Percentiles rank a stretch among this genome's conserved stretches.
phyloP scores from a whole-genome alignment of 768 basidiomycete species.

The Saitozyma podzolica region DNA sequence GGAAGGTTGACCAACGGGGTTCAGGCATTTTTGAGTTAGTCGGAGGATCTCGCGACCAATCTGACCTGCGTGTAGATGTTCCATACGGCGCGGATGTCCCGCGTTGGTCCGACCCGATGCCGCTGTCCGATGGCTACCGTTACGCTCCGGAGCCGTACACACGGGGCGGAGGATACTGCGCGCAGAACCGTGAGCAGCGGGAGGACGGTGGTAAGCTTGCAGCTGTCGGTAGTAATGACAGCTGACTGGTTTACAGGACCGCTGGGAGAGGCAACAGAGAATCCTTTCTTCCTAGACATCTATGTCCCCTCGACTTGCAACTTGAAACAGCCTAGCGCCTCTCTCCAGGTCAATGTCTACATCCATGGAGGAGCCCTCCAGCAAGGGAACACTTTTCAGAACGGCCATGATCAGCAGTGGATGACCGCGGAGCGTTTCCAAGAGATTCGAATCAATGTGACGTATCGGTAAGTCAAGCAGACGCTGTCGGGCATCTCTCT shows the following conservation, averaged over 20 bases:
- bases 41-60: background rate
- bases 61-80: constrained; percentile 58
- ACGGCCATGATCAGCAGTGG: constrained; percentile 66
- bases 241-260: constrained; percentile 65
- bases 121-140: constrained; percentile 60
- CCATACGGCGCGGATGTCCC: constrained; percentile 69
- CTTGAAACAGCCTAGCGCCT: constrained; percentile 1
- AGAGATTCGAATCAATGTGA: constrained; percentile 73
- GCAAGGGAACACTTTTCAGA: constrained; percentile 70
- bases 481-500: too few species aligned
- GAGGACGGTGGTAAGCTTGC: constrained; percentile 31
- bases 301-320: constrained; percentile 54
- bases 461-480: constrained; percentile 57
- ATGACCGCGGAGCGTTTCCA: constrained; percentile 63
- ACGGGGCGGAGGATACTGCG: constrained; percentile 62
- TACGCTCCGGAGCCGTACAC: constrained; percentile 65
- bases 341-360: constrained; percentile 68
- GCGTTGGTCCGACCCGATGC: constrained; percentile 66
- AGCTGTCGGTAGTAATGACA: background rate
- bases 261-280: constrained; percentile 67
- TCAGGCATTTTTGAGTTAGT: constrained; percentile 37
- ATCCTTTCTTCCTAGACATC: constrained; percentile 68
- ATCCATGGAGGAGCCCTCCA: constrained; percentile 80
- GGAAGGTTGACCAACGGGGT: constrained; percentile 30
- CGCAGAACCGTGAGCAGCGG: constrained; percentile 16